Conservation (phyloP, 495 filamentous ascomycete species). For the Oleoguttula mirabilis region DNA sequence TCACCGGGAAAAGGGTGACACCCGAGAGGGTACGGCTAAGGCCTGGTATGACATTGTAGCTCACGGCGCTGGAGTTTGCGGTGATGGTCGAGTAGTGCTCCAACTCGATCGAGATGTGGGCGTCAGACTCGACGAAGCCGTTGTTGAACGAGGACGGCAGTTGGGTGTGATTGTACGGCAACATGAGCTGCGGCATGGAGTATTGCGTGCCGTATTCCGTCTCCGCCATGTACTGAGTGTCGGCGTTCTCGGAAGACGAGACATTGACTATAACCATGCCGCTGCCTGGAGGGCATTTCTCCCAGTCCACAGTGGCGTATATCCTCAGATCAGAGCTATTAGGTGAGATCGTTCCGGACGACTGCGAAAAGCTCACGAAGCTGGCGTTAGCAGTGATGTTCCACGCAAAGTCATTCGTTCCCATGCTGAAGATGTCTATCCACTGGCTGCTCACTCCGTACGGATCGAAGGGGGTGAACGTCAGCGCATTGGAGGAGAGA, state of each 20-base stretch:
- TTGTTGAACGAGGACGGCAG: conserved; percentile 42
- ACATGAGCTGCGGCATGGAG: conserved; percentile 39
- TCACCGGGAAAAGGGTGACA: conserved; percentile 44
- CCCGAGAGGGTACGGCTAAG: conserved; percentile 48
- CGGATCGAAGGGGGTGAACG: conserved; percentile 46
- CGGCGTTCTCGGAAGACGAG: conserved; percentile 35
- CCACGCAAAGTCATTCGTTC: conserved; percentile 47
- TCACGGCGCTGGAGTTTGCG: conserved; percentile 34
- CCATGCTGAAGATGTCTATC: conserved; percentile 57
- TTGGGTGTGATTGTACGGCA: conserved; percentile 45
- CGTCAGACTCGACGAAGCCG: conserved; percentile 56
- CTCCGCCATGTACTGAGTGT: conserved; percentile 39
- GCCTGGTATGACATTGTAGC: conserved; percentile 41
- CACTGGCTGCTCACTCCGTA: conserved; percentile 49
- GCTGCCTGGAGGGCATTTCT: conserved; percentile 37
- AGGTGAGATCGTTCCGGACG: conserved; percentile 40
- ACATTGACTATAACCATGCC: conserved; percentile 24
- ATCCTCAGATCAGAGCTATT: conserved; percentile 44
- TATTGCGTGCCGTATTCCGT: conserved; percentile 41
- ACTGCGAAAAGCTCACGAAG: conserved; percentile 47
- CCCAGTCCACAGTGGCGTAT: conserved; percentile 52
- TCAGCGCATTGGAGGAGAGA: conserved; percentile 40
- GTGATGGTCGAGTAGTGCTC: conserved; percentile 37
- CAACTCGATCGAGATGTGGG: conserved; percentile 48
- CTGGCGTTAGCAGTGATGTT: conserved; percentile 35